Evolutionary conservation across 2,329 filamentous ascomycete genomes (phyloP), one percentile per base, ranked within the genome.

Genomic region (Fusarium dlaminii): DNA sequence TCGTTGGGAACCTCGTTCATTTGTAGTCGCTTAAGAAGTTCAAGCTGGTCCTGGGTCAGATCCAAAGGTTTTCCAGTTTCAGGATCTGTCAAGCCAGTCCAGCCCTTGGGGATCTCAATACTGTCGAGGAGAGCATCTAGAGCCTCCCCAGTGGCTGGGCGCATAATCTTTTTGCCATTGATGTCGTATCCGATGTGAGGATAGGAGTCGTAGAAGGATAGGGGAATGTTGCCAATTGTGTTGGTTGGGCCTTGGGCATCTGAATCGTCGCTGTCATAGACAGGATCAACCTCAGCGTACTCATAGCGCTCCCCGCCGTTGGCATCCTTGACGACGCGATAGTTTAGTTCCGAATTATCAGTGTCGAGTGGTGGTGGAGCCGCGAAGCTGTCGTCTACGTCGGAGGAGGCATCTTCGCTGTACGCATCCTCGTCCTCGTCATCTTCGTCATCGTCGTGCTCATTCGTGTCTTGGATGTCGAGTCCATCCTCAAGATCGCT

Each of bases 121-220:
- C 94, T 98, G 79, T 99, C 96, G 15, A 99, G 87, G 48, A 99
- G 88, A 18, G 95, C 94, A 86, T 99, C 96, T 37, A 99, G 86
- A 40, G 96, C 96, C 81, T 98, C 93, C 59, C 96, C 96, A 76
- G 95, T 96, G 8, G 97, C 96, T 12, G 96, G 96, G 59, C 96
- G 93, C 91, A 98, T 94, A 74, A 99, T 98, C 83, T 94, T 97
- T 89, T 97, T 98, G 82, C 96, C 96, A 82, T 99, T 97, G 85
- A 99, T 98, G 79, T 98, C 94, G 84, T 99, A 99, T 68, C 96
- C 96, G 81, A 99, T 98, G 82, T 99, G 96, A 57, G 96, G 96
- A 81, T 98, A 99, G 40, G 94, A 93, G 82, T 99, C 96, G 86
- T 99, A 99, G 84, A 98, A 98, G 7, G 93, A 93, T 56, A 98